Evolutionary conservation across 306 rosid genomes (phyloP), one percentile per base, ranked within the genome.

Genomic region (Hippophae gyantsensis): DNA sequence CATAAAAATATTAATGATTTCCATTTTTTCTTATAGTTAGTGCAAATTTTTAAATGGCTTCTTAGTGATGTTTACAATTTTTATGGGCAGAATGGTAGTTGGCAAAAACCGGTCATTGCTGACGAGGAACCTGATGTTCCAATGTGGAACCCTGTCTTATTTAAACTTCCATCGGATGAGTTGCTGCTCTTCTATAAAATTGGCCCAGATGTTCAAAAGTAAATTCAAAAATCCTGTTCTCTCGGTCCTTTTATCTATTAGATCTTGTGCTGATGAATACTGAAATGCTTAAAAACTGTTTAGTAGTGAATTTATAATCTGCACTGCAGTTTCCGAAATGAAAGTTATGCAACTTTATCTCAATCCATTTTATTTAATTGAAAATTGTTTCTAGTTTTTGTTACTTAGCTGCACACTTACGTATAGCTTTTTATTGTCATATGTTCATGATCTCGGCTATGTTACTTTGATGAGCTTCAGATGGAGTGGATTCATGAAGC

Each of bases 131-230:
- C 77, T 9, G 62, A 82, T 57, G 73, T 87, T 72, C 90, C 97
- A 47, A 81, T 90, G 95, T 90, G 97, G 97, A 90, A 90, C 54
- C 97, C 95, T 27, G 95, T 85, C 11, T 61, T 90, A 66, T 87
- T 84, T 70, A 90, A 81, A 67, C 95, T 90, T 72, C 89, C 95
- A 41, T 84, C 97, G 40, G 78, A 83, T 42, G 97, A 62, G 86
- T 52, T 87, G 55, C 94, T 90, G 74, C 77, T 90, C 52, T 90
- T 90, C 76, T 90, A 87, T 71, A 90, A 75, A 71, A 77, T 87
- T 68, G 95, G 97, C 52, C 89, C 68, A 71, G 90, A 85, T 2
- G 95, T 90, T 72, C 87, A 90, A 67, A 87, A 80, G 95, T 90
- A 82, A 69, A 54, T 57, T 58, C 59, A 67, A 48, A 54, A 57